Conservation (phyloP, 257 asterid genomes). For the Oldenlandia corymbosa region DNA sequence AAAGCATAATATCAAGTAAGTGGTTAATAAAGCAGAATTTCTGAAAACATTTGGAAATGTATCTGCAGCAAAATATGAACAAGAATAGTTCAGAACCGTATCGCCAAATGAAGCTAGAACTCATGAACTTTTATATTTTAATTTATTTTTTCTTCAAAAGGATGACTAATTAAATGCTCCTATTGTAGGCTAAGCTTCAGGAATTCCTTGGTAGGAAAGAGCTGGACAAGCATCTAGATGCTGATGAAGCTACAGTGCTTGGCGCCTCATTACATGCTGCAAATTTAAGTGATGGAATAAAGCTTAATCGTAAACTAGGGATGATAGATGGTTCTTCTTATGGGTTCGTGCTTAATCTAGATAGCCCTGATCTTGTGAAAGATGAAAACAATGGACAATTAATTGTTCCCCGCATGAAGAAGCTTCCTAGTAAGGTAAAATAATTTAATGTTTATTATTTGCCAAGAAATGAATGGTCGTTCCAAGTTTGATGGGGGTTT, state of each 20-base stretch:
- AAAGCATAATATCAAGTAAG: background rate
- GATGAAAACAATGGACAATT: slow-evolving; percentile 83
- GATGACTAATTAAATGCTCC: background rate
- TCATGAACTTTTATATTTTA: background rate
- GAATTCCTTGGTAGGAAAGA: slow-evolving; percentile 94
- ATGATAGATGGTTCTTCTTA: slow-evolving; percentile 95
- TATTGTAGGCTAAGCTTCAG: slow-evolving; percentile 82
- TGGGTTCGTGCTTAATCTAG: slow-evolving; percentile 70
- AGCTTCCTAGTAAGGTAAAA: slow-evolving; percentile 86
- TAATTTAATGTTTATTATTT: background rate
- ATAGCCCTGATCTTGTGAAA: slow-evolving; percentile 72
- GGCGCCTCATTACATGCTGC: slow-evolving; percentile 99
- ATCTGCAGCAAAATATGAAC: background rate
- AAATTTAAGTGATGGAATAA: slow-evolving; percentile 96
- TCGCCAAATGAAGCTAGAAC: background rate
- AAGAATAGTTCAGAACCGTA: background rate
- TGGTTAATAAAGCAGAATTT: background rate
- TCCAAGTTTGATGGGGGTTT: background rate
- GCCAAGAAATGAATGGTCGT: background rate
- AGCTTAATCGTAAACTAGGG: slow-evolving; percentile 95
- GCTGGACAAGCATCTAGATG: slow-evolving; percentile 90
- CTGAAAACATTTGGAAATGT: background rate
- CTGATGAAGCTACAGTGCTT: slow-evolving; percentile 92
- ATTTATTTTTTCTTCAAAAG: background rate
- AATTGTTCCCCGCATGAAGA: slow-evolving; percentile 89